These are phyloP conservation scores for Penicillium sp. DNA, from an alignment of 2,329 filamentous ascomycete species.

Conservation along the genomic window DNA sequence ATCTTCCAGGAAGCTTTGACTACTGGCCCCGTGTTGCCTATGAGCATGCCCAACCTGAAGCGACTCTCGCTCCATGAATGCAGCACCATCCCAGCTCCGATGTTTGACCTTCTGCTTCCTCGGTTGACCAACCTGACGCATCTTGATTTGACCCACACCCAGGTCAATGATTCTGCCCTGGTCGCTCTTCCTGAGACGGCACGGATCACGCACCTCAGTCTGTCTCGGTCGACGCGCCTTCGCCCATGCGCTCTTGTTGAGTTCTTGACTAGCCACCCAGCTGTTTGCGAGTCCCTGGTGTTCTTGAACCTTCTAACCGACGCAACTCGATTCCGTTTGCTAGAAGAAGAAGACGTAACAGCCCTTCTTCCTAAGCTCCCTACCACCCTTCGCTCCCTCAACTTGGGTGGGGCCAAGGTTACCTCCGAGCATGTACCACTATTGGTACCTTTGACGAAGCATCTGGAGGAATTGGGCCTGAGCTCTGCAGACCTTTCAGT, in stretches of 20 bases:
- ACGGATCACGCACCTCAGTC: constrained; percentile 67
- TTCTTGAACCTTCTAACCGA: constrained; percentile 71
- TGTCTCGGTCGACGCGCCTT: constrained; percentile 68
- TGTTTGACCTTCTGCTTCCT: constrained; percentile 67
- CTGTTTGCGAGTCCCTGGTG: constrained; percentile 57
- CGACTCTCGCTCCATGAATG: constrained; percentile 74
- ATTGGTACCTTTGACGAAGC: constrained; percentile 60
- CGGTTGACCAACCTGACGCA: constrained; percentile 65
- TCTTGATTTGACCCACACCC: constrained; percentile 71
- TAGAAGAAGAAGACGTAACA: constrained; percentile 60
- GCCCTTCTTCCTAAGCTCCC: constrained; percentile 62
- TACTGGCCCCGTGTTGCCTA: constrained; percentile 43
- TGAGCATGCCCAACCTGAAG: constrained; percentile 54
- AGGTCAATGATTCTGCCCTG: constrained; percentile 66
- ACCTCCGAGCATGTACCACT: constrained; percentile 57
- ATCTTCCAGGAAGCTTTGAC: constrained; percentile 56
- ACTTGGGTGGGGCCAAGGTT: constrained; percentile 69
- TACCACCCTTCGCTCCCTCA: constrained; percentile 63
- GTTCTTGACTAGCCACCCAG: constrained; percentile 66
- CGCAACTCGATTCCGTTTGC: constrained; percentile 63
- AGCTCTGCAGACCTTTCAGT: constrained; percentile 61
- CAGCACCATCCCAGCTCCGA: constrained; percentile 59
- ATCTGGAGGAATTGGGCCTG: constrained; percentile 69
- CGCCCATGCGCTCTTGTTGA: constrained; percentile 61
- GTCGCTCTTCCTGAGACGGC: constrained; percentile 65